These are phyloP conservation scores for Cercospora zeae-maydis DNA, from an alignment of 2,329 filamentous ascomycete genomes.

Conservation along the genomic window DNA sequence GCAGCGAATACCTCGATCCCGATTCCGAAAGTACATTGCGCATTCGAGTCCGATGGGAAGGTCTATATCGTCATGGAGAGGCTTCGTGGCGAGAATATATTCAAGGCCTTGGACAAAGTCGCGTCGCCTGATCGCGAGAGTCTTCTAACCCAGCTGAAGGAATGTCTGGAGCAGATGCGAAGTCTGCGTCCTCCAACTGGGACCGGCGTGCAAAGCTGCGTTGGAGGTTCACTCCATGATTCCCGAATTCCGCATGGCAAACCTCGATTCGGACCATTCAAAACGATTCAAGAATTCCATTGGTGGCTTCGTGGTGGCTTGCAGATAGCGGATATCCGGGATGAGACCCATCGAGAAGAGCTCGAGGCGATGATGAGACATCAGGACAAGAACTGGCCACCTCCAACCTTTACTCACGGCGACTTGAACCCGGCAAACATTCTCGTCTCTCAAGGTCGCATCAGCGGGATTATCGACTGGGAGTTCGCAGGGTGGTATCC, in stretches of 20 bases:
- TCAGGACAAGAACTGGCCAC: neutral
- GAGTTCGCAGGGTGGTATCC: constrained; percentile 48
- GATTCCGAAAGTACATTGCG: neutral
- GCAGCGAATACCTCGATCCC: neutral
- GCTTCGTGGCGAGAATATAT: neutral
- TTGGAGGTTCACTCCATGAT: neutral
- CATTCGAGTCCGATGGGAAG: neutral
- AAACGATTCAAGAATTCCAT: neutral
- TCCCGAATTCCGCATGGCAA: neutral
- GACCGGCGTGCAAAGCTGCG: neutral
- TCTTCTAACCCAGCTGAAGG: neutral
- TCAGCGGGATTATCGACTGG: constrained; percentile 45
- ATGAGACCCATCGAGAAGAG: neutral
- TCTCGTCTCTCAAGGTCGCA: neutral
- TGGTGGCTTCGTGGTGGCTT: neutral
- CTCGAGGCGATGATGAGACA: neutral
- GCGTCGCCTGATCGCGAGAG: neutral
- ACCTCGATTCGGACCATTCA: neutral
- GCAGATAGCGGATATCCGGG: neutral
- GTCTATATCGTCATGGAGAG: constrained; percentile 4
- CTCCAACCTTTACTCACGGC: neutral
- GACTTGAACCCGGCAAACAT: neutral
- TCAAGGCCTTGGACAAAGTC: neutral
- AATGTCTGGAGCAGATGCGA: neutral
- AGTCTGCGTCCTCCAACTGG: neutral